phyloP scores from a whole-genome alignment of 805 yeast genomes.

The Alloascoidea hylecoeti region DNA sequence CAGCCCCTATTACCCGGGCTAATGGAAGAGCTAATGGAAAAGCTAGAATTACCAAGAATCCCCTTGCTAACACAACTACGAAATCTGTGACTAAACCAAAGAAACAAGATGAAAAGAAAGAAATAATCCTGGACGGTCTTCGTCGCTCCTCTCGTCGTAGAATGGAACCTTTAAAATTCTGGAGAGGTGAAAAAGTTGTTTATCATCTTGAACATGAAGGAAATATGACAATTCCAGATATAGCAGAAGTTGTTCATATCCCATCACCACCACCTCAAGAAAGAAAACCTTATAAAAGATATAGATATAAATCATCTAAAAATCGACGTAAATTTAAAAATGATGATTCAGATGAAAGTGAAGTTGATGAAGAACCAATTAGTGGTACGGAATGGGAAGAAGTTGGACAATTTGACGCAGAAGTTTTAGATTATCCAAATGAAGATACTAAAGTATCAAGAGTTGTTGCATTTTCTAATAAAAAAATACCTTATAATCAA shows the following conservation, averaged over 20 bases:
- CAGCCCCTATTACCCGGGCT: background rate
- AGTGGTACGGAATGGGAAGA: conserved; percentile 3
- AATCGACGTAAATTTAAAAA: background rate
- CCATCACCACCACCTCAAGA: conserved; percentile 4
- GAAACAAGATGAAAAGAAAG: background rate
- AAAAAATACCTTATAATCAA: conserved; percentile 23
- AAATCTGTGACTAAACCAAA: background rate
- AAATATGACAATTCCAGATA: conserved; percentile 11
- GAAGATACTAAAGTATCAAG: conserved; percentile 26
- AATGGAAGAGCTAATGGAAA: background rate
- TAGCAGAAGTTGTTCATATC: conserved; percentile 12
- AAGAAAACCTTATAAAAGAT: background rate
- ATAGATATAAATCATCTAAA: background rate
- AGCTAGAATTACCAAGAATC: background rate
- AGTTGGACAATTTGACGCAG: conserved; percentile 7
- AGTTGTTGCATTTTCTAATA: conserved; percentile 44
- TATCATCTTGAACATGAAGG: conserved; percentile 23
- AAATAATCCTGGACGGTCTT: conserved; percentile 3
- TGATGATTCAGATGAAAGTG: background rate
- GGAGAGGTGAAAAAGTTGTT: conserved; percentile 71
- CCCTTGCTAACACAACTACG: background rate
- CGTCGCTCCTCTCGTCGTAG: conserved; percentile 54
- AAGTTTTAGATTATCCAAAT: conserved; percentile 36
- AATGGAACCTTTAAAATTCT: conserved; percentile 62
- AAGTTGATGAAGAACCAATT: background rate